Conservation (phyloP, 306 rosid species). For the Inga oerstediana region DNA sequence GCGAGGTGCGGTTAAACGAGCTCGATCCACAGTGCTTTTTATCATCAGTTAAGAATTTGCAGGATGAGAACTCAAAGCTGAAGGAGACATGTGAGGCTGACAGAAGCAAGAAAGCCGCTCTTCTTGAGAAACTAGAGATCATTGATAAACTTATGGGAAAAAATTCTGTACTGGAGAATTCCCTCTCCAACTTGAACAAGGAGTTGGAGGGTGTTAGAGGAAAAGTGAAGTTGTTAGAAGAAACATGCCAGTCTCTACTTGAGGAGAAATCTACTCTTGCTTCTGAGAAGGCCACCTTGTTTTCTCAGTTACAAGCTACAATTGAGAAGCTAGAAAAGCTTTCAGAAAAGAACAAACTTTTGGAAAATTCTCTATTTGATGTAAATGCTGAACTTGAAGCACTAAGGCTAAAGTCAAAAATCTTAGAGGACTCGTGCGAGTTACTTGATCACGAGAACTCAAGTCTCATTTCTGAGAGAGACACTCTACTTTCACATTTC, state of each 20-base stretch:
- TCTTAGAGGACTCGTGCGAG: constrained; percentile 62
- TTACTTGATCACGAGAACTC: constrained; percentile 68
- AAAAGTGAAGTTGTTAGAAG: constrained; percentile 69
- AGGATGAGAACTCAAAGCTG: constrained; percentile 69
- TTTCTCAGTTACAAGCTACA: constrained; percentile 65
- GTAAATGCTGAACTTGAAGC: constrained; percentile 78
- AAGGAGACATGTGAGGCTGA: constrained; percentile 62
- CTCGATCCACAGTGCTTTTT: constrained; percentile 62
- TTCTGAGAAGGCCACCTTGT: constrained; percentile 69
- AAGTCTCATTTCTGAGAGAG: constrained; percentile 65
- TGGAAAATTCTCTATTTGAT: constrained; percentile 85
- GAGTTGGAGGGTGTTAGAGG: constrained; percentile 72
- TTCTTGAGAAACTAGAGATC: constrained; percentile 68
- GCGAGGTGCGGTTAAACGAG: constrained; percentile 70
- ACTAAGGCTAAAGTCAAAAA: constrained; percentile 64
- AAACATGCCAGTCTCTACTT: constrained; percentile 62
- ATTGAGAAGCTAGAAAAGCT: constrained; percentile 66
- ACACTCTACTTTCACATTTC: constrained; percentile 63
- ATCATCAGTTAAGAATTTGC: constrained; percentile 68
- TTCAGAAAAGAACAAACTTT: constrained; percentile 65
- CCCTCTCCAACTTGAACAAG: constrained; percentile 73
- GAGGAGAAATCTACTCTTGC: constrained; percentile 71
- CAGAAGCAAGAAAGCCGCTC: constrained; percentile 58
- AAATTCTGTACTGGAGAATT: constrained; percentile 77
- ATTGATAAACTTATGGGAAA: constrained; percentile 76